Percentiles rank a stretch among this genome's conserved stretches.
phyloP scores from a whole-genome alignment of 805 yeast genomes.

The Metschnikowia anglica region DNA sequence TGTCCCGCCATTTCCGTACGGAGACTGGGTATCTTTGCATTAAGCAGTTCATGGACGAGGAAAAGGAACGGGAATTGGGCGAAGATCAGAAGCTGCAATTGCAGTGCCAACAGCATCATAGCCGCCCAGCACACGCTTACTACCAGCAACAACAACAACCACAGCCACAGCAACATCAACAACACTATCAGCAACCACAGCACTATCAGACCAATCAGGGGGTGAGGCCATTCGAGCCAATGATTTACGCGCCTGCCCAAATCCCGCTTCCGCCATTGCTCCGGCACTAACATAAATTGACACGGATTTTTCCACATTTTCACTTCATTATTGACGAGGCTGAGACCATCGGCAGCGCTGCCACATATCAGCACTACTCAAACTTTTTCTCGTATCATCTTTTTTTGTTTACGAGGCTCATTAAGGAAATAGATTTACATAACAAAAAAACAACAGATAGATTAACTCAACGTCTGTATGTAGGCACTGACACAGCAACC shows the following conservation, averaged over 20 bases:
- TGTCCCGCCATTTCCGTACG: conserved; percentile 72
- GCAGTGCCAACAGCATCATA: conserved; percentile 1
- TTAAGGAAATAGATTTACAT: neutral
- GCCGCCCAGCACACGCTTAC: neutral
- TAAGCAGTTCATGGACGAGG: conserved; percentile 62
- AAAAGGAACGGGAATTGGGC: conserved; percentile 24
- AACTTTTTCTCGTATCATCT: neutral
- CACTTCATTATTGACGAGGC: neutral
- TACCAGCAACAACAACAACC: neutral
- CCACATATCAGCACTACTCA: too few species aligned
- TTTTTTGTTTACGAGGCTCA: neutral
- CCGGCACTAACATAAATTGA: conserved; percentile 4
- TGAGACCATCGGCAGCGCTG: neutral
- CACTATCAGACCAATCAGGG: neutral
- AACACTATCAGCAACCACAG: neutral
- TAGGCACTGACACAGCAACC: too few species aligned
- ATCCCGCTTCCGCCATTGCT: conserved; percentile 17
- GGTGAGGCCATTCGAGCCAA: conserved; percentile 1
- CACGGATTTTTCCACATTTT: neutral
- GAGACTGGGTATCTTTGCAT: conserved; percentile 74
- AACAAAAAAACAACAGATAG: too few species aligned
- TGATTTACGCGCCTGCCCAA: conserved; percentile 8
- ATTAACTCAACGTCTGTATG: too few species aligned
- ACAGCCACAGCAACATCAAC: conserved; percentile 1
- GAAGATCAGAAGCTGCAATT: neutral